Percentiles rank a stretch among this genome's conserved stretches.
These are phyloP conservation scores for Blastocystis sp. DNA, from an alignment of 352 stramenopile species.

Conservation along the genomic window DNA sequence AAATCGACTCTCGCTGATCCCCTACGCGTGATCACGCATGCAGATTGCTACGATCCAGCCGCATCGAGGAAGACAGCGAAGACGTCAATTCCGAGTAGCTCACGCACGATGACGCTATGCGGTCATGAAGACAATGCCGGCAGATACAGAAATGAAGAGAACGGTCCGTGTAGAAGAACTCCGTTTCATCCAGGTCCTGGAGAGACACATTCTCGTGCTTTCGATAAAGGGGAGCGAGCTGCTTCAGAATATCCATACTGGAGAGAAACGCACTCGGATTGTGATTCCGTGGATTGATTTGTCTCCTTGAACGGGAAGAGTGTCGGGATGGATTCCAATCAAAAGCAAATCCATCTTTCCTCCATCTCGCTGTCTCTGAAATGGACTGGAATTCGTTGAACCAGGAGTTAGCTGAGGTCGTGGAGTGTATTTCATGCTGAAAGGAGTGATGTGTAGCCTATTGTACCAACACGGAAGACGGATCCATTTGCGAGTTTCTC, in stretches of 20 bases:
- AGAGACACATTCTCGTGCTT: neutral
- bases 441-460: neutral
- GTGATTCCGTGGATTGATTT: neutral
- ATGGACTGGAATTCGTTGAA: slow-evolving; percentile 48
- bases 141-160: slow-evolving; percentile 26
- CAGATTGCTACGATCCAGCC: slow-evolving; percentile 1
- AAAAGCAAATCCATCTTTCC: neutral
- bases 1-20: neutral
- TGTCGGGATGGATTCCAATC: too few species aligned
- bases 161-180: neutral
- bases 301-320: too few species aligned
- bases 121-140: neutral
- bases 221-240: slow-evolving; percentile 50
- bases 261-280: neutral
- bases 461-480: neutral
- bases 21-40: neutral
- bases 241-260: slow-evolving; percentile 12
- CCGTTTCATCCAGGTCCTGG: slow-evolving; percentile 20
- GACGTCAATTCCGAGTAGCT: slow-evolving; percentile 18
- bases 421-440: neutral
- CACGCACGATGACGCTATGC: slow-evolving; percentile 1
- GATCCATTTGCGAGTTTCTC: neutral
- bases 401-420: neutral
- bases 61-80: slow-evolving; percentile 30
- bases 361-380: neutral